Evolutionary conservation across 345 rosid species (phyloP).

Genomic region (Gynandropsis gynandra): DNA sequence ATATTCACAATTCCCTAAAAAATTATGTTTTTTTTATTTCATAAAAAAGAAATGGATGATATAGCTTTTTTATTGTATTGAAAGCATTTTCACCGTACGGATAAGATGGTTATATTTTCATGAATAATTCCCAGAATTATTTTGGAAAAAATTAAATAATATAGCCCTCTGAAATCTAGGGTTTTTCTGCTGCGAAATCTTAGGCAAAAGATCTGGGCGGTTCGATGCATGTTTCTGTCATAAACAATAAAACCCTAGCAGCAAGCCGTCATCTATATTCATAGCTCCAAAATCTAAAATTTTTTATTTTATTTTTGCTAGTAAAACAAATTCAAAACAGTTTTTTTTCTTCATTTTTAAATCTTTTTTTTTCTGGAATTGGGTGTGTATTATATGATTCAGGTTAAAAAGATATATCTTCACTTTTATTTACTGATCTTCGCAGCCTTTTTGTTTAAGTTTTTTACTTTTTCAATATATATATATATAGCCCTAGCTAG

Average conservation of each 20-base stretch:
- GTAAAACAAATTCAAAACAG: too few species aligned
- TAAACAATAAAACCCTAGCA: neutral
- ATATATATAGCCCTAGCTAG: constrained; percentile 21
- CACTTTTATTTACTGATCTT: too few species aligned
- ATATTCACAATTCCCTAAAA: too few species aligned
- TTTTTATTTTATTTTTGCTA: neutral
- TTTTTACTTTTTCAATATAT: constrained; percentile 15
- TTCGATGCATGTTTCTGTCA: constrained; percentile 28
- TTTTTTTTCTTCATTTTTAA: neutral
- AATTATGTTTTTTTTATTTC: too few species aligned
- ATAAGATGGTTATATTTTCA: too few species aligned
- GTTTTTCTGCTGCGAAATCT: too few species aligned
- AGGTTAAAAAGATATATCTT: constrained; percentile 16
- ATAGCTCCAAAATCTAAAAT: neutral
- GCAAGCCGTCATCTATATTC: constrained; percentile 25
- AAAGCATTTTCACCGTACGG: too few species aligned
- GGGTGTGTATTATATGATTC: neutral
- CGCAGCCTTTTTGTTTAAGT: constrained; percentile 18
- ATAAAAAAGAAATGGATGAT: too few species aligned
- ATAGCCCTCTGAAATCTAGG: neutral
- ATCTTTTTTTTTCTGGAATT: neutral
- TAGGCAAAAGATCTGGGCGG: constrained; percentile 29
- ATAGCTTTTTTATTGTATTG: too few species aligned
- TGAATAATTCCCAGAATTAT: neutral
- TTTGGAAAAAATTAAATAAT: constrained; percentile 5